Conservation (phyloP, 176 grass and related monocot species). For the Oryza australiensis region DNA sequence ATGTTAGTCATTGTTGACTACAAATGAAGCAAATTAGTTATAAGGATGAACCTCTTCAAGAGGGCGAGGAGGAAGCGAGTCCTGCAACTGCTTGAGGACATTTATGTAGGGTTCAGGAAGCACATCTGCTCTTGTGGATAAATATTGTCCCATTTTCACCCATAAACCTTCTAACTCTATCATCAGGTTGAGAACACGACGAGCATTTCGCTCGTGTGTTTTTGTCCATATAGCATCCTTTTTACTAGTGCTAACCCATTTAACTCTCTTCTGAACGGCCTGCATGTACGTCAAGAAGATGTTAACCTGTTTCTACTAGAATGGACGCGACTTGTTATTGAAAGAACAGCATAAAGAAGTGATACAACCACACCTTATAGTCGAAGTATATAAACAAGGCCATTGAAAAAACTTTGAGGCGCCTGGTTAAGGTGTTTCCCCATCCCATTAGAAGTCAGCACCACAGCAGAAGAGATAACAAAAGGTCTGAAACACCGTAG, state of each 20-base stretch:
- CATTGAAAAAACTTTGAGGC: slow-evolving; percentile 76
- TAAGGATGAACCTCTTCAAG: slow-evolving; percentile 68
- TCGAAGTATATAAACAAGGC: slow-evolving; percentile 76
- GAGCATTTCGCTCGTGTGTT: slow-evolving; percentile 86
- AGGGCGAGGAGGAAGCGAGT: slow-evolving; percentile 83
- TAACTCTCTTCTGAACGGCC: slow-evolving; percentile 82
- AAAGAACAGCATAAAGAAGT: slow-evolving; percentile 24
- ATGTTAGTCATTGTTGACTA: background rate
- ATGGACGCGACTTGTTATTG: background rate
- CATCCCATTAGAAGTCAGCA: slow-evolving; percentile 64
- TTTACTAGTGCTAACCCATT: slow-evolving; percentile 67
- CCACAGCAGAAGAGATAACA: slow-evolving; percentile 2
- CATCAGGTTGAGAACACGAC: slow-evolving; percentile 85
- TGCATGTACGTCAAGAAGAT: slow-evolving; percentile 45
- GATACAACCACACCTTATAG: slow-evolving; percentile 63
- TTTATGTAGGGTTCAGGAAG: slow-evolving; percentile 91
- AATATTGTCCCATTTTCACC: slow-evolving; percentile 96
- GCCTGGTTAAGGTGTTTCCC: slow-evolving; percentile 68
- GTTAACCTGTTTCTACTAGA: slow-evolving; percentile 35
- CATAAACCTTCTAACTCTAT: slow-evolving; percentile 93
- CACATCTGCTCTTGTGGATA: slow-evolving; percentile 95
- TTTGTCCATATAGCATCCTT: slow-evolving; percentile 68
- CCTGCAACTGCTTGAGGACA: slow-evolving; percentile 83
- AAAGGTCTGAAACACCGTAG: background rate
- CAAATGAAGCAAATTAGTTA: background rate